These are phyloP conservation scores for Lentinula edodes DNA, from an alignment of 768 basidiomycete species.

Conservation along the genomic window DNA sequence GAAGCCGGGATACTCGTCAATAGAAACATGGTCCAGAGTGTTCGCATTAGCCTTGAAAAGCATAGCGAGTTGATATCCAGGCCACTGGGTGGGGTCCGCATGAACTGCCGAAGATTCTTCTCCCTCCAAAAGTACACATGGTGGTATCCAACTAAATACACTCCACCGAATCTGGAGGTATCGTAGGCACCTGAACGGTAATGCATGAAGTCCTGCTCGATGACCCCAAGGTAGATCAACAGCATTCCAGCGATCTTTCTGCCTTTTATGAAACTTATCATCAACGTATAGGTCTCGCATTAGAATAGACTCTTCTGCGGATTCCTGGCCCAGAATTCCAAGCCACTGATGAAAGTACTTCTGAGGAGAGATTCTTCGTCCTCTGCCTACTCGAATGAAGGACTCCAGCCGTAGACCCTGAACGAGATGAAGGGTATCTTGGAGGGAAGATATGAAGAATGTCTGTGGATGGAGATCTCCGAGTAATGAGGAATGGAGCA, in stretches of 20 bases:
- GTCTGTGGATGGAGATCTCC: no score
- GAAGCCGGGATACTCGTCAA: constrained; percentile 4
- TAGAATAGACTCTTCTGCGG: background rate
- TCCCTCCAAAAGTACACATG: background rate
- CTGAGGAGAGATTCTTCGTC: no score
- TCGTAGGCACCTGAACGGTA: background rate
- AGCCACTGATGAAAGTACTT: background rate
- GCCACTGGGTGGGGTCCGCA: background rate
- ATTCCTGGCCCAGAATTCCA: background rate
- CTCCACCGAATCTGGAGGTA: background rate
- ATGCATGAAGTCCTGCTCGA: background rate
- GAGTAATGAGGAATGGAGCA: no score
- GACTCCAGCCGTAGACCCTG: no score
- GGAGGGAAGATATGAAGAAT: no score
- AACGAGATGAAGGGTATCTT: no score
- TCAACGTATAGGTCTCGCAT: background rate
- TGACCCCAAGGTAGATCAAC: constrained; percentile 2
- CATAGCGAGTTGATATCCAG: background rate
- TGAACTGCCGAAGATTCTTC: no score
- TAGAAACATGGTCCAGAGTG: background rate
- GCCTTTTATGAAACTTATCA: background rate
- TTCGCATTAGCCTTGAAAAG: background rate
- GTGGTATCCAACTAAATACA: background rate
- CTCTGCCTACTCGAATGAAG: no score
- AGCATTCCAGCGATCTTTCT: background rate